These are phyloP conservation scores for Aspergillus oerlinghausenensis DNA, from an alignment of 2,329 filamentous ascomycete species.

Conservation along the genomic window DNA sequence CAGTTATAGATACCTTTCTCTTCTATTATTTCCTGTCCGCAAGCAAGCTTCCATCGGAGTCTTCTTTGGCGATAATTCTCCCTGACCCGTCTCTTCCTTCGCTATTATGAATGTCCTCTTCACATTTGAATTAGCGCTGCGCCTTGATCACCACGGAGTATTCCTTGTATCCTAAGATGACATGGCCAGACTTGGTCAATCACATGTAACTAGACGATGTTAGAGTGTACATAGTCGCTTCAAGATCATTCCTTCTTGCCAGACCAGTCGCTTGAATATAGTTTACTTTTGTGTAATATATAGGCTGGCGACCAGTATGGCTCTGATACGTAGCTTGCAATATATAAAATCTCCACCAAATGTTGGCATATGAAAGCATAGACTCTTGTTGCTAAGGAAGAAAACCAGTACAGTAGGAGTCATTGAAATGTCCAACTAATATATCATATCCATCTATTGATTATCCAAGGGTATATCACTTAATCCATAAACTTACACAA, in stretches of 20 bases:
- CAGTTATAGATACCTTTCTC: constrained; percentile 51
- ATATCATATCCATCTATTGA: neutral
- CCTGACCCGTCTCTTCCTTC: neutral
- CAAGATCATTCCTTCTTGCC: neutral
- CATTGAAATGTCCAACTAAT: neutral
- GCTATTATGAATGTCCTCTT: neutral
- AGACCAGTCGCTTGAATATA: no score
- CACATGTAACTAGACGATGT: neutral
- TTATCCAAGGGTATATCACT: neutral
- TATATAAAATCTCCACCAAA: neutral
- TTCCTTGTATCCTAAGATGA: neutral
- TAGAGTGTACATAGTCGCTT: neutral
- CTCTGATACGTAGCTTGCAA: neutral
- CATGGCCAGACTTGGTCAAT: neutral
- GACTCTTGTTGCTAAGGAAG: neutral
- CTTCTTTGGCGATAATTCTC: neutral
- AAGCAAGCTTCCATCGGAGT: neutral
- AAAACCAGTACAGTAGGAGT: neutral
- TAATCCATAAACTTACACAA: constrained; percentile 38
- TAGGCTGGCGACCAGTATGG: no score
- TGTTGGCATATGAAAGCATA: neutral
- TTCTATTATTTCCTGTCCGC: neutral
- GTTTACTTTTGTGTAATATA: no score
- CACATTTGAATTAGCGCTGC: neutral
- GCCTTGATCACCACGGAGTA: neutral